Evolutionary conservation across 108 stramenopile genomes (phyloP), one percentile per base, ranked within the genome.

Genomic region (Fragilaria radians): DNA sequence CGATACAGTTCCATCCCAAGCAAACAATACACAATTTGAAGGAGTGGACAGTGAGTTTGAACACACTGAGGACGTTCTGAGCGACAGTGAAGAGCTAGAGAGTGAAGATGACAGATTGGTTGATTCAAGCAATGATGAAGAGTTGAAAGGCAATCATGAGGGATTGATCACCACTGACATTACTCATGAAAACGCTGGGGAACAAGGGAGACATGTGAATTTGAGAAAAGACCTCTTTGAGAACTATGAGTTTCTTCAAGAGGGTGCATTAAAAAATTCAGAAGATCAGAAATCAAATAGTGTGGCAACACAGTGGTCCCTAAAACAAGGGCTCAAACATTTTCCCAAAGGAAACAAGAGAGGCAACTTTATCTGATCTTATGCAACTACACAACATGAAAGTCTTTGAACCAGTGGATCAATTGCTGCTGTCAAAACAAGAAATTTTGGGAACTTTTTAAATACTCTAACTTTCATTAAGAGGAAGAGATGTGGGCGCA

Each of bases 291-390:
- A 11, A 7, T 42, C 14, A 11, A 14, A 14, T 14, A 11, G 14
- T 14, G 14, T 42, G 11, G 14, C 14, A 14, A 42, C 7, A 7
- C 36, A 42, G 36, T 11, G 7, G 36, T 33, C 55, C 32, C 22
- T 24, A 22, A 52, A 62, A 21, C 21, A 52, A 23, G 76, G 68
- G 3, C 18, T 80, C 0, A 76, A 70, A 46, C 32, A 48, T 23
- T 73, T 73, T 54, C 68, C 65, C 0, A n/a, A 54, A 61, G 19
- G 47, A 23, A 19, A 78, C 65, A 32, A 55, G 53, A 23, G 53
- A 59, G 0, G 74, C 72, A 9, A 28, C 68, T 0, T 11, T 28
- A 3, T 68, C 67, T n/a, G 81, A 83, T 36, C 45, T 83, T 25
- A 46, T 70, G 22, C 74, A 78, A 53, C 51, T 78, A n/a, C 54